phyloP scores from a whole-genome alignment of 1,284 basidiomycete genomes.

The Kwoniella shivajii region DNA sequence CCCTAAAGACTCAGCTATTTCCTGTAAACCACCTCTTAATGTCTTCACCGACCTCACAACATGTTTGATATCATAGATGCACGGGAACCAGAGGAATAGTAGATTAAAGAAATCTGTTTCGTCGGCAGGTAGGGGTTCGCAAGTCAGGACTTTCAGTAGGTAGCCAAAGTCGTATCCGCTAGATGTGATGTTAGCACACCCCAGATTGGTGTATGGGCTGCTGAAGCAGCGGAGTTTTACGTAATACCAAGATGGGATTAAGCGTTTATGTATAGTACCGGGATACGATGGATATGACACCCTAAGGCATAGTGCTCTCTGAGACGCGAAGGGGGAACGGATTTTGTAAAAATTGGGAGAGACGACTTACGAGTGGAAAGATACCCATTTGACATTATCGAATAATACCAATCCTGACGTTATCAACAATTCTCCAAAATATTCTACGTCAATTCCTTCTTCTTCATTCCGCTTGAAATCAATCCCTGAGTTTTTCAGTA shows the following conservation, averaged over 20 bases:
- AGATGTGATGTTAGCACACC: too few relatives aligned
- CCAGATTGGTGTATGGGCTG: too few relatives aligned
- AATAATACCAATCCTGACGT: constrained; percentile 91
- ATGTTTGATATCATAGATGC: constrained; percentile 97
- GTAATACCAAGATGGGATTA: too few relatives aligned
- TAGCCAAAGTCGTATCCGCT: constrained; percentile 99
- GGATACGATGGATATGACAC: too few relatives aligned
- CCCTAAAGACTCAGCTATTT: constrained; percentile 93
- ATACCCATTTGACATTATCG: constrained; percentile 93
- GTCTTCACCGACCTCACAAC: constrained; percentile 87
- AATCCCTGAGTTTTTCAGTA: constrained; percentile 91
- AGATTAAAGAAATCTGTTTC: constrained; percentile 91
- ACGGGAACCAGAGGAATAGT: constrained; percentile 91
- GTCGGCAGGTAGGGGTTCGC: constrained; percentile 78
- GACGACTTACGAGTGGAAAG: constrained; percentile 94
- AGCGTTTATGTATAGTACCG: background rate
- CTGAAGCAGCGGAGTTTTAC: too few relatives aligned
- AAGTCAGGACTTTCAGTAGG: constrained; percentile 92
- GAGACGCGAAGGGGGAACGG: background rate
- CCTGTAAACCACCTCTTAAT: constrained; percentile 90
- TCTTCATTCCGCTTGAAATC: constrained; percentile 93
- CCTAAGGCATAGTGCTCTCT: too few relatives aligned
- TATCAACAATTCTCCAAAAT: constrained; percentile 96
- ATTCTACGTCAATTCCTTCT: constrained; percentile 87
- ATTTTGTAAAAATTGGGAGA: background rate